These are phyloP conservation scores for Bipolaris gigantea DNA, from an alignment of 2,329 filamentous ascomycete species.

Conservation along the genomic window DNA sequence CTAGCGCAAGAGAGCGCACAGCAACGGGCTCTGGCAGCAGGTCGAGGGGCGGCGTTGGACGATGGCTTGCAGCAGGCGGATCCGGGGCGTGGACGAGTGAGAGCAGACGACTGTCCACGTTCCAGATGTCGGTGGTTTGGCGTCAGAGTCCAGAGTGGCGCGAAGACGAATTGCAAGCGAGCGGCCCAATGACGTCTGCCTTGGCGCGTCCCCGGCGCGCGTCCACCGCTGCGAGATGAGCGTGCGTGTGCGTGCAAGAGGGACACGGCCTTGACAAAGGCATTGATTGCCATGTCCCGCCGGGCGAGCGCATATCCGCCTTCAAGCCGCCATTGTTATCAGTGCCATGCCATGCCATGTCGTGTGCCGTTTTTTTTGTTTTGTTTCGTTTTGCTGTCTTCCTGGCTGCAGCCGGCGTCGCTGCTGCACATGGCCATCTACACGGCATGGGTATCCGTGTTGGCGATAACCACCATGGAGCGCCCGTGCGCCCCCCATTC, in stretches of 20 bases:
- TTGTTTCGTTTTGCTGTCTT: background rate
- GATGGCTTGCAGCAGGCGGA: slow-evolving; percentile 16
- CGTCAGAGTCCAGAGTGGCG: slow-evolving; percentile 23
- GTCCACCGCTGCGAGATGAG: background rate
- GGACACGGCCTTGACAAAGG: too few relatives aligned
- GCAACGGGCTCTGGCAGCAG: slow-evolving; percentile 17
- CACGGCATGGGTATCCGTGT: background rate
- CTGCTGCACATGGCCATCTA: background rate
- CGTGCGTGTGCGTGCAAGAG: too few relatives aligned
- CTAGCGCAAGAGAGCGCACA: slow-evolving; percentile 13
- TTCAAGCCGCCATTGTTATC: too few relatives aligned
- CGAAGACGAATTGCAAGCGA: slow-evolving; percentile 28
- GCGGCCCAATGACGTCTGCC: slow-evolving; percentile 32
- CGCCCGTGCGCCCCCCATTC: background rate
- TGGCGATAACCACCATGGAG: background rate
- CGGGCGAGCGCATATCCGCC: too few relatives aligned
- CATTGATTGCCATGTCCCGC: too few relatives aligned
- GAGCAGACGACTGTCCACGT: slow-evolving; percentile 33
- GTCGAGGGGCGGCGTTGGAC: slow-evolving; percentile 9
- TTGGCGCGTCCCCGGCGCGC: slow-evolving; percentile 9
- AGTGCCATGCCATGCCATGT: too few relatives aligned
- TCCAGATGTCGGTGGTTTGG: slow-evolving; percentile 31
- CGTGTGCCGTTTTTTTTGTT: background rate
- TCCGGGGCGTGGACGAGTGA: slow-evolving; percentile 23
- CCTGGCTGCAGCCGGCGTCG: too few relatives aligned